Conservation (phyloP, 2,329 filamentous ascomycete species). For the Microdochium nivale region DNA sequence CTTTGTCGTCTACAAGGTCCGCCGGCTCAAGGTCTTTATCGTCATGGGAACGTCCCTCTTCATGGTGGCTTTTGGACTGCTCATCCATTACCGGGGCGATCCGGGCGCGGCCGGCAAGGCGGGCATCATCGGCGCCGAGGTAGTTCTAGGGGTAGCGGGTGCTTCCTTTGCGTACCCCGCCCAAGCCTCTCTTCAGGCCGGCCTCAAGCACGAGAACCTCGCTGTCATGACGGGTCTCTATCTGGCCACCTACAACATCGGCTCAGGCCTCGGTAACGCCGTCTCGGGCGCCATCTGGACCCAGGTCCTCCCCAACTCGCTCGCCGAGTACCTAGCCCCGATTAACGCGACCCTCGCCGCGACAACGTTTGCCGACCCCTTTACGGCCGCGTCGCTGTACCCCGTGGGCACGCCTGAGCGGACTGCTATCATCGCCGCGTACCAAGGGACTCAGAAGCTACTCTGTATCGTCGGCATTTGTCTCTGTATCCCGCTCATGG, state of each 20-base stretch:
- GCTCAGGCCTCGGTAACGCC: slow-evolving; percentile 49
- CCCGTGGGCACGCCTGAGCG: slow-evolving; percentile 34
- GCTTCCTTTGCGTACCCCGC: slow-evolving; percentile 50
- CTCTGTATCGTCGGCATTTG: slow-evolving; percentile 40
- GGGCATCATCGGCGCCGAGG: slow-evolving; percentile 53
- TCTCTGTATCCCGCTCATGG: slow-evolving; percentile 16
- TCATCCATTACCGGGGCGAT: slow-evolving; percentile 53
- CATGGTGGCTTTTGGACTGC: slow-evolving; percentile 55
- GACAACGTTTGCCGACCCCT: slow-evolving; percentile 24
- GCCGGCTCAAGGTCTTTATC: slow-evolving; percentile 56
- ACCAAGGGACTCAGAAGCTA: slow-evolving; percentile 36
- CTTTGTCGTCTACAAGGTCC: slow-evolving; percentile 45
- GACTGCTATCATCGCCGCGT: slow-evolving; percentile 30
- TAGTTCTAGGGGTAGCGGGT: slow-evolving; percentile 54
- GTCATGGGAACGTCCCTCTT: slow-evolving; percentile 50
- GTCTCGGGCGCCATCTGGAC: slow-evolving; percentile 57
- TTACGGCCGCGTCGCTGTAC: slow-evolving; percentile 22
- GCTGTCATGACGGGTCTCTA: slow-evolving; percentile 57
- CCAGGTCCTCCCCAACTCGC: slow-evolving; percentile 40
- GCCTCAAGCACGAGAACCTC: slow-evolving; percentile 40
- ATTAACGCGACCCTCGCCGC: slow-evolving; percentile 25
- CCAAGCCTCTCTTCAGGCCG: slow-evolving; percentile 34
- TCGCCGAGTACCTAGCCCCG: slow-evolving; percentile 22
- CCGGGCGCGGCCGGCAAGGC: slow-evolving; percentile 29
- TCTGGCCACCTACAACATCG: slow-evolving; percentile 55